Base-by-base conservation (phyloP, 2,329 filamentous ascomycete species). In the Emergomyces orientalis region DNA sequence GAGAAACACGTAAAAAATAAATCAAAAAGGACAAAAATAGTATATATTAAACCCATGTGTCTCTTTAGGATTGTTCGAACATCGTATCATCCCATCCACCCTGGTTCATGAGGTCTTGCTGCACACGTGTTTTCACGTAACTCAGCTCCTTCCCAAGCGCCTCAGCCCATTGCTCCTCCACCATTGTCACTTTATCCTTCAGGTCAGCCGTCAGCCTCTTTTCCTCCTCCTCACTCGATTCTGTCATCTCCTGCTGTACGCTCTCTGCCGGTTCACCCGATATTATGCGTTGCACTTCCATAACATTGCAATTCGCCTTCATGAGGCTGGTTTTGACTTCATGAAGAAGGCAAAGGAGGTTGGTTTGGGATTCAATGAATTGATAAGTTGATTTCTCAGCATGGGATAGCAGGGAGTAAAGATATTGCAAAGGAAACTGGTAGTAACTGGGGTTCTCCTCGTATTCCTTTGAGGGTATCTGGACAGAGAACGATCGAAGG, bases 301-400 rank as follows among this genome's bases (percentile, higher is more conserved):
- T 80, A 22, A 88, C 79, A 65, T 85, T 82, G 60, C 85, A 85
- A 67, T 86, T 86, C 8, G 89, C 88, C 56, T 82, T 81, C 71
- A 90, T 87, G 1, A 90, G 86, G 0, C 87, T 87, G 61, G 89
- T 90, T 72, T 91, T 90, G 61, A 96, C 91, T 75, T 97, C 91
- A 70, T 97, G 94, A 63, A 96, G 77, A 45, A 97, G 80, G 71
- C 93, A 97, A 30, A 96, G 81, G 41, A 97, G 80, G 71, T 97
- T 97, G 37, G 86, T 93, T 78, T 97, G 93, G 7, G 87, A 89
- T 78, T 97, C 94, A 70, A 97, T 97, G 76, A 96, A 97, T 74
- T 97, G 94, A 71, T 96, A 95, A 9, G 91, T 93, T 69, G 88
- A 92, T 78, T 94, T 96, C 73, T 95, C 90, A 0, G 91, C 88